Base-by-base conservation (phyloP, 352 stramenopile species). In the Globisporangium paroecandrum region DNA sequence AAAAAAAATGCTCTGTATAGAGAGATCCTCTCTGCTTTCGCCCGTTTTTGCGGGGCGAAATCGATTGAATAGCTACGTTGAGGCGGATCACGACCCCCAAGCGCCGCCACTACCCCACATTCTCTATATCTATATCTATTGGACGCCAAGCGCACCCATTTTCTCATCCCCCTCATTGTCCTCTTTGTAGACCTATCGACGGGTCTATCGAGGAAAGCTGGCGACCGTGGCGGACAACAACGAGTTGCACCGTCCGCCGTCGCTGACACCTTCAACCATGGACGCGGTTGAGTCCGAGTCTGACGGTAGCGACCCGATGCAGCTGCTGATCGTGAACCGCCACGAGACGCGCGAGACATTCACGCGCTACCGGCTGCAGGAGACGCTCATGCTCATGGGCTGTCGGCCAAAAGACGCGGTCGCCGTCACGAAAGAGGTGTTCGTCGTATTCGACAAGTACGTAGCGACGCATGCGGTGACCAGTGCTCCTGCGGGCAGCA, bases 361-460 rank as follows among this genome's bases (percentile, higher is more conserved):
- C 73, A 94, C 87, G 65, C 85, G 87, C 29, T 93, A 95, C 64
- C 81, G 87, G 2, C 66, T 95, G 58, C 87, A 95, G 61, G 87
- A 95, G 76, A 95, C 87, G 59, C 79, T 95, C 51, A 93, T 93
- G 81, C 81, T 95, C 69, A 95, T 95, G 87, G 87, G 87, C 49
- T 94, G 85, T 62, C 77, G 87, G 38, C 78, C 81, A 3, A 90
- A 89, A 54, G 87, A 95, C 68, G 85, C 85, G 0, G 82, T 90
- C 22, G 76, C 65, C 0, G 85, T 94, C 32, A 93, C 85, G n/a
- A 67, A 73, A 24, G 77, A 91, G 43, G 82, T 90, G 25, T 94
- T 94, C 46, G 66, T 62, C 0, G 65, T 89, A 2, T 93, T 91
- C 56, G 51, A 77, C 54, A 83, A 88, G 56, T 84, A 90, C 60